Conservation (phyloP, 1,284 basidiomycete species). For the Pyrrhoderma lamaoense region DNA sequence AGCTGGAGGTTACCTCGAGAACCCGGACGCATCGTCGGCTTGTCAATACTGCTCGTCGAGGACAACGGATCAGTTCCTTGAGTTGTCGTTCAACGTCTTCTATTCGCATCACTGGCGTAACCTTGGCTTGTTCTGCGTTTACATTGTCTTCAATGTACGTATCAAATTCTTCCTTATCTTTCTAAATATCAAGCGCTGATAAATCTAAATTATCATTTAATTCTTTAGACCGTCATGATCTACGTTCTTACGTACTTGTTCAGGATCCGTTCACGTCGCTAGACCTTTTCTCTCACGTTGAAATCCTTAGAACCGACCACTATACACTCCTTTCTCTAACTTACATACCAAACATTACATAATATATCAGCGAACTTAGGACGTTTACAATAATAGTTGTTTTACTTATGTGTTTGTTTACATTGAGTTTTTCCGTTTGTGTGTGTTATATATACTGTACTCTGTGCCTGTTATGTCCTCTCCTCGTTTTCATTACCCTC, state of each 20-base stretch:
- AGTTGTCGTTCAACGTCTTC: slow-evolving; percentile 38
- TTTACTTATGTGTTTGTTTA: too few relatives aligned
- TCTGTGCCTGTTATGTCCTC: too few relatives aligned
- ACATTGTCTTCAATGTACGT: slow-evolving; percentile 43
- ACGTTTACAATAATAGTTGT: too few relatives aligned
- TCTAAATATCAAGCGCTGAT: neutral
- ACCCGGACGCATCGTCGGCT: slow-evolving; percentile 43
- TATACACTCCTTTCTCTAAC: too few relatives aligned
- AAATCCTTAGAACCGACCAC: too few relatives aligned
- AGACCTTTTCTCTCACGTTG: too few relatives aligned
- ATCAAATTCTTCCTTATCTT: neutral
- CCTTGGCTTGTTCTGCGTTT: slow-evolving; percentile 40
- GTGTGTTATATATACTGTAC: too few relatives aligned
- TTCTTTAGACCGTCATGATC: slow-evolving; percentile 24
- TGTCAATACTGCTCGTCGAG: slow-evolving; percentile 50
- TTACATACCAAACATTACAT: too few relatives aligned
- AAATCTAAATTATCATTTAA: too few relatives aligned
- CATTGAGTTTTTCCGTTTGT: too few relatives aligned
- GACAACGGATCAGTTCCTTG: slow-evolving; percentile 38
- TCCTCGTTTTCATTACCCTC: too few relatives aligned
- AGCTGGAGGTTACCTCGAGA: slow-evolving; percentile 59
- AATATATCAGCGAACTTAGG: too few relatives aligned
- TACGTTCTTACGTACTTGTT: slow-evolving; percentile 33
- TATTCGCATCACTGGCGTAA: slow-evolving; percentile 46
- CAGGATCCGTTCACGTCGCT: slow-evolving; percentile 24